A percentile compares a stretch with the other conserved stretches of the same genome.
These are phyloP conservation scores for Ophiostoma fasciatum DNA, from an alignment of 2,329 filamentous ascomycete species.

Conservation along the genomic window DNA sequence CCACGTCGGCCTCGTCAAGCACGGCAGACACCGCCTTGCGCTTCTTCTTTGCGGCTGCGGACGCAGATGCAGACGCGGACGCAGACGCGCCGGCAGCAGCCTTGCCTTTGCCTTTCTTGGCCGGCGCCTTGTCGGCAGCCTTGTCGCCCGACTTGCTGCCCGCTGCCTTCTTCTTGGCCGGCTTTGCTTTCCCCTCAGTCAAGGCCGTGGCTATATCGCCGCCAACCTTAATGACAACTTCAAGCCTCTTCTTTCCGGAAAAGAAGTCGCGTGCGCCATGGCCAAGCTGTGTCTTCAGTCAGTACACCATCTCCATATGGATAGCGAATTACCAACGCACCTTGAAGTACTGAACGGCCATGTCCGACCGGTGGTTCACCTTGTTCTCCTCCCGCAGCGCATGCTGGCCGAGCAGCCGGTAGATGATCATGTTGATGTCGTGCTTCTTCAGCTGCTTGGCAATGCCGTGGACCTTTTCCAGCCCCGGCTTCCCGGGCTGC, in stretches of 20 bases:
- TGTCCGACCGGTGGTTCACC: constrained; percentile 46
- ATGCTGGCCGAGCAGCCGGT: constrained; percentile 57
- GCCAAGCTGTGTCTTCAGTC: constrained; percentile 20
- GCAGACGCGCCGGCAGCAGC: constrained; percentile 19
- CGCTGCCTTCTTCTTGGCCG: not conserved
- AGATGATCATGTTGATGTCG: constrained; percentile 74
- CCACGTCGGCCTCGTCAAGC: constrained; percentile 20
- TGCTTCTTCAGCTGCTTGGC: constrained; percentile 56
- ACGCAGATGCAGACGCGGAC: too few relatives aligned
- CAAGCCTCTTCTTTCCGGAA: constrained; percentile 27
- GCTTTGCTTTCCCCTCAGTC: not conserved
- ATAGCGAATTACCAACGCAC: constrained; percentile 31
- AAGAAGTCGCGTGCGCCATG: constrained; percentile 28
- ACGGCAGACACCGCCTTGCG: constrained; percentile 1
- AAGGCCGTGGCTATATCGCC: constrained; percentile 10
- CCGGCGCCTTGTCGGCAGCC: constrained; percentile 2
- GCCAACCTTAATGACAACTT: constrained; percentile 24
- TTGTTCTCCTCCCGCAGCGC: constrained; percentile 58
- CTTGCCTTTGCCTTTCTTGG: constrained; percentile 1
- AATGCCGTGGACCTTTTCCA: constrained; percentile 45
- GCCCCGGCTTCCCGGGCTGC: constrained; percentile 39
- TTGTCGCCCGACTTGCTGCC: too few relatives aligned
- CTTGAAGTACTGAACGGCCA: constrained; percentile 59
- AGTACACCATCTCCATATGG: not conserved
- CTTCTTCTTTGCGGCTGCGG: constrained; percentile 1